phyloP scores from a whole-genome alignment of 495 filamentous ascomycete species.

The Lasiosphaeria ovina region DNA sequence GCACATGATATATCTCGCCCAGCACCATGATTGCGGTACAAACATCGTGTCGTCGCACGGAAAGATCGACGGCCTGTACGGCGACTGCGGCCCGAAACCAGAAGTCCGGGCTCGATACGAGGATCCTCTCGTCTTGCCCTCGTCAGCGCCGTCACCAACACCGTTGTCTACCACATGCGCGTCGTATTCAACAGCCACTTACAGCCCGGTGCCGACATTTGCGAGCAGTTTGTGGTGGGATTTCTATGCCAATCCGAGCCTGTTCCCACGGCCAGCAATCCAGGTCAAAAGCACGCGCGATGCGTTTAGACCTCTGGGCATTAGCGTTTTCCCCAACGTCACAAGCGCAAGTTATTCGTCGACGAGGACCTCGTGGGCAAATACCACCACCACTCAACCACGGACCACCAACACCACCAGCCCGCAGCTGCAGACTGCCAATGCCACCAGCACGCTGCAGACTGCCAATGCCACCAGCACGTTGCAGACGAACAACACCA shows the following conservation, averaged over 20 bases:
- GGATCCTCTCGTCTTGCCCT: background rate
- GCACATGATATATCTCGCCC: slow-evolving; percentile 25
- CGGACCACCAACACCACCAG: too few relatives aligned
- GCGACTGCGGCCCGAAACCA: slow-evolving; percentile 16
- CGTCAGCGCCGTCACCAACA: background rate
- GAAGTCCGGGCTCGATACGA: background rate
- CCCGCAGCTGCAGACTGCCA: background rate
- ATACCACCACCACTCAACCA: too few relatives aligned
- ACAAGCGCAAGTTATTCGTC: too few relatives aligned
- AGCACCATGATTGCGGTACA: slow-evolving; percentile 22
- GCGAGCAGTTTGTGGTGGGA: background rate
- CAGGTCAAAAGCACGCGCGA: slow-evolving; percentile 3
- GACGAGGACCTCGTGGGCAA: too few relatives aligned
- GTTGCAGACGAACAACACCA: too few relatives aligned
- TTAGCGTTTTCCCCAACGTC: too few relatives aligned
- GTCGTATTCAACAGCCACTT: slow-evolving; percentile 9
- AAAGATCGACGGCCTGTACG: slow-evolving; percentile 8
- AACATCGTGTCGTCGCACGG: slow-evolving; percentile 22
- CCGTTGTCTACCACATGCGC: slow-evolving; percentile 5
- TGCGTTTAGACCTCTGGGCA: too few relatives aligned
- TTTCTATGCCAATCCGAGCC: background rate
- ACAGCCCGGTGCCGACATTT: background rate
- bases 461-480: too few relatives aligned
- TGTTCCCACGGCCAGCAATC: slow-evolving; percentile 12
- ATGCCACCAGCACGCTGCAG: too few relatives aligned